Percentiles rank a stretch among this genome's conserved stretches.
Conservation (phyloP, 108 stramenopile genomes). For the Nannochloropsis granulata region DNA sequence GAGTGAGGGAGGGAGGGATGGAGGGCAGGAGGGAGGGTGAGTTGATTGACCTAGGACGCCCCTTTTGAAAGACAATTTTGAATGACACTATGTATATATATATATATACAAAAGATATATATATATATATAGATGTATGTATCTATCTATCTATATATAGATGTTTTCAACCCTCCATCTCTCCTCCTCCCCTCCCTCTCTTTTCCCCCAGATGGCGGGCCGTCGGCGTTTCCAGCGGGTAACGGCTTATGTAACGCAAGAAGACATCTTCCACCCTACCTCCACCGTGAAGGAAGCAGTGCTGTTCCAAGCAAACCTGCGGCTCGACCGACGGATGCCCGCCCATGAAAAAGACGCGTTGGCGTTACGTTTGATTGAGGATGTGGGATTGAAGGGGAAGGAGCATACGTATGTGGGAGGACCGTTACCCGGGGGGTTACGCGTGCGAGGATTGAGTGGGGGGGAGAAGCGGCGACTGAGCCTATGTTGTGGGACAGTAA, state of each 20-base stretch:
- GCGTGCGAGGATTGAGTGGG: slow-evolving; percentile 36
- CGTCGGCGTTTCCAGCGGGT: slow-evolving; percentile 46
- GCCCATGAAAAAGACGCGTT: slow-evolving; percentile 36
- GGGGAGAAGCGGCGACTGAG: slow-evolving; percentile 67
- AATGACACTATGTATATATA: too few species aligned
- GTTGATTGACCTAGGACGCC: too few species aligned
- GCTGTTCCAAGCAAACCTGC: slow-evolving; percentile 49
- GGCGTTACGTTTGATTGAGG: slow-evolving; percentile 41
- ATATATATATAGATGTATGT: too few species aligned
- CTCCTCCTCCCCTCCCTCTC: not conserved
- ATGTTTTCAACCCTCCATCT: too few species aligned
- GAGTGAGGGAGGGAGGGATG: not conserved
- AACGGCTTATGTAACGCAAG: slow-evolving; percentile 58
- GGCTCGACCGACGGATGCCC: slow-evolving; percentile 33
- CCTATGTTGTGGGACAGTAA: slow-evolving; percentile 55
- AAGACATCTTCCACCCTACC: slow-evolving; percentile 54
- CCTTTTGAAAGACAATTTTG: too few species aligned
- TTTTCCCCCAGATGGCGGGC: slow-evolving; percentile 19
- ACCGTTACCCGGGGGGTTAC: not conserved
- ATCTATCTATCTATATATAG: too few species aligned
- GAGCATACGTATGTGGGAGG: slow-evolving; percentile 35
- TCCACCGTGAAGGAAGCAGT: slow-evolving; percentile 57
- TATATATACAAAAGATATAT: too few species aligned
- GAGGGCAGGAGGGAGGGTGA: too few species aligned
- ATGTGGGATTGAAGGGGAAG: slow-evolving; percentile 45